Evolutionary conservation across 352 stramenopile genomes (phyloP).

Genomic region (Pythium catenulatum): DNA sequence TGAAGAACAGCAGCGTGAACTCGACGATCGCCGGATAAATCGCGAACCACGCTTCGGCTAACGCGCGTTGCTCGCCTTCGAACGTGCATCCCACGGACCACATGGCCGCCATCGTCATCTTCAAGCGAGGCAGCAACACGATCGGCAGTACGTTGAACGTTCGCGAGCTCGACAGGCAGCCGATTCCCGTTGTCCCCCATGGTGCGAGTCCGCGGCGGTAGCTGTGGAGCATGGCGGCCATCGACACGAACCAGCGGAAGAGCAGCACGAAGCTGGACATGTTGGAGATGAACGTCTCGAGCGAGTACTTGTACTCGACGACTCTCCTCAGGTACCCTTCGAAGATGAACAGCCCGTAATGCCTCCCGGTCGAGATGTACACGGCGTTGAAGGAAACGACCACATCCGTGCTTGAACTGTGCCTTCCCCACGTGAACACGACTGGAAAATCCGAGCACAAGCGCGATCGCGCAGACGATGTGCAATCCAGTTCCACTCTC

Average conservation of each 20-base stretch:
- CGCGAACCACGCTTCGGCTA: conserved; percentile 65
- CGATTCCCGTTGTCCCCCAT: conserved; percentile 49
- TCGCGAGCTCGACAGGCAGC: conserved; percentile 42
- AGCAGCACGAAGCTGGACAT: conserved; percentile 59
- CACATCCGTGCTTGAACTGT: neutral
- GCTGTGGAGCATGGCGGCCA: conserved; percentile 29
- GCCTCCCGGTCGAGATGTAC: conserved; percentile 51
- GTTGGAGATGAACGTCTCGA: conserved; percentile 68
- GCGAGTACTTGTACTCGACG: conserved; percentile 59
- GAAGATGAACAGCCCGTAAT: conserved; percentile 63
- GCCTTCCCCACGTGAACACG: conserved; percentile 29
- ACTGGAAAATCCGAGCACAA: conserved; percentile 31
- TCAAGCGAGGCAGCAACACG: conserved; percentile 47
- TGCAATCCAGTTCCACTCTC: conserved; percentile 19
- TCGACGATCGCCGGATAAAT: conserved; percentile 64
- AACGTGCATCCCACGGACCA: conserved; percentile 65
- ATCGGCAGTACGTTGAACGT: conserved; percentile 61
- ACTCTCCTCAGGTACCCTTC: neutral
- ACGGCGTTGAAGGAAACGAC: conserved; percentile 5
- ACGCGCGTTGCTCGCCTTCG: conserved; percentile 60
- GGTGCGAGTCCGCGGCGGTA: conserved; percentile 14
- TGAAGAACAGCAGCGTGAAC: conserved; percentile 60
- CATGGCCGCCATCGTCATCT: conserved; percentile 56
- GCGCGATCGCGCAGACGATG: neutral
- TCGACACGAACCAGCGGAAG: conserved; percentile 63